Evolutionary conservation across 495 filamentous ascomycete species (phyloP).

Genomic region (Podospora comata): DNA sequence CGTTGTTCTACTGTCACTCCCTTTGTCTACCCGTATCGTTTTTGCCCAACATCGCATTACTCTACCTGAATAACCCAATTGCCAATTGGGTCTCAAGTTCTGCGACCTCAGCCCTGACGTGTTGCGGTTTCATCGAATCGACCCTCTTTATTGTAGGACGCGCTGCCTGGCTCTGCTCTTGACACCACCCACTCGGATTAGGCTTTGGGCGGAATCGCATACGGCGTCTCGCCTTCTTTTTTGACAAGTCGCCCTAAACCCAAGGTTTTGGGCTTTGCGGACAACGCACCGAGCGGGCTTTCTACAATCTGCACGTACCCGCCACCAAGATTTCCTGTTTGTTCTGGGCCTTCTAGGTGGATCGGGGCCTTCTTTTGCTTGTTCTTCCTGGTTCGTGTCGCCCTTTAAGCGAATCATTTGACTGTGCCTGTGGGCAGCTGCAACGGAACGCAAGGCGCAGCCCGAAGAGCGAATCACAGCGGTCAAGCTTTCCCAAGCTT

Average conservation of each 20-base stretch:
- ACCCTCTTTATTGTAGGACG: not conserved
- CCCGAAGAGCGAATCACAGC: conserved; percentile 17
- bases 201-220: not conserved
- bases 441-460: conserved; percentile 6
- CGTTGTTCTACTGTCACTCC: not conserved
- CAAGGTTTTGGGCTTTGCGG: not conserved
- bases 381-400: conserved; percentile 13
- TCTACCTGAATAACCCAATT: not conserved
- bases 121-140: not conserved
- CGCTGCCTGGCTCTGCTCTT: not conserved
- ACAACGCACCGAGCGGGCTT: conserved; percentile 1
- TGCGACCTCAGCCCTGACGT: not conserved
- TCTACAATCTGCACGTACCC: not conserved
- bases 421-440: conserved; percentile 17
- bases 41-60: not conserved
- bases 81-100: not conserved
- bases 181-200: not conserved
- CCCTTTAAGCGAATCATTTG: conserved; percentile 20
- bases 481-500: conserved; percentile 4
- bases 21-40: not conserved
- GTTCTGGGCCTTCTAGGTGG: not conserved
- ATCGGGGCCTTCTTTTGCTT: not conserved
- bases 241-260: not conserved
- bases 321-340: conserved; percentile 5
- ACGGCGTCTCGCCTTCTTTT: not conserved